Conservation (phyloP, 2,329 filamentous ascomycete species). For the Dendrostoma leiphaemia region DNA sequence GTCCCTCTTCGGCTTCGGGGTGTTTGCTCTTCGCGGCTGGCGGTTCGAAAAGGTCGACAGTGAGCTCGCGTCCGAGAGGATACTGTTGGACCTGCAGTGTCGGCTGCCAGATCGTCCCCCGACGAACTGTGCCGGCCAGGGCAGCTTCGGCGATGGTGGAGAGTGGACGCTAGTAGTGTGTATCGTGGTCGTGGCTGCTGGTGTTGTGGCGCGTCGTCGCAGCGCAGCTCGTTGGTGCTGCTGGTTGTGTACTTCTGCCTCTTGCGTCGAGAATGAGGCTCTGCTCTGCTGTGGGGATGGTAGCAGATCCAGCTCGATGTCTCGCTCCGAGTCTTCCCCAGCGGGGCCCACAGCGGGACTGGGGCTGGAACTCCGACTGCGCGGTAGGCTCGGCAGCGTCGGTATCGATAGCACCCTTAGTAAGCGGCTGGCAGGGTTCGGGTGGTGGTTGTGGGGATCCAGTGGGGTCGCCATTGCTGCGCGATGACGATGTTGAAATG, state of each 20-base stretch:
- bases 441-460: neutral
- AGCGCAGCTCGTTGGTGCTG: constrained; percentile 6
- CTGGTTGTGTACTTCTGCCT: neutral
- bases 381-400: constrained; percentile 4
- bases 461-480: neutral
- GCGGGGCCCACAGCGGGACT: too few relatives aligned
- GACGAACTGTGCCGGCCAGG: neutral
- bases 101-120: neutral
- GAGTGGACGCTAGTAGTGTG: too few relatives aligned
- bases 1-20: neutral
- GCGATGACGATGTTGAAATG: neutral
- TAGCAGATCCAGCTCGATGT: constrained; percentile 14
- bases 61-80: constrained; percentile 9
- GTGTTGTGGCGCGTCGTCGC: neutral
- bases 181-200: neutral
- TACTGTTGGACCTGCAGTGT: constrained; percentile 6
- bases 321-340: too few relatives aligned
- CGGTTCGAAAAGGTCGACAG: neutral
- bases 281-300: neutral
- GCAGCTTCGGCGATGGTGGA: neutral
- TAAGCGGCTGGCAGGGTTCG: constrained; percentile 5
- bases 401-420: constrained; percentile 7
- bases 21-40: neutral
- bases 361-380: too few relatives aligned
- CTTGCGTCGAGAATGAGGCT: constrained; percentile 3